A percentile compares a stretch with the other conserved stretches of the same genome.
Conservation (phyloP, 352 stramenopile genomes). For the Phytophthora gonapodyides region DNA sequence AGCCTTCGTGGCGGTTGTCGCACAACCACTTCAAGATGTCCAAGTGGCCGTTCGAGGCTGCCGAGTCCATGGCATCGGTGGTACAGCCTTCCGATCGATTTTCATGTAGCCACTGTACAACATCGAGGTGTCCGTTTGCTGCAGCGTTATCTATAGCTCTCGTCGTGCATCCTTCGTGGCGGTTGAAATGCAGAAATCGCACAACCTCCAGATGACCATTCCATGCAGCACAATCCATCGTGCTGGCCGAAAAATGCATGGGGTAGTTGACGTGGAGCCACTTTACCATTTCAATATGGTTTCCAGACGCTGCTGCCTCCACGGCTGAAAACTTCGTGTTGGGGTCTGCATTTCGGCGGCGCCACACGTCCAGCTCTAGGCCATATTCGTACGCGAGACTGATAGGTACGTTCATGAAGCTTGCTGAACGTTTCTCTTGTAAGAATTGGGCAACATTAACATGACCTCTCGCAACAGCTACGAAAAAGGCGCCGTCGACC, state of each 20-base stretch:
- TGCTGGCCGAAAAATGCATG: neutral
- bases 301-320: neutral
- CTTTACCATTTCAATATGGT: neutral
- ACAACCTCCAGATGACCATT: slow-evolving; percentile 5
- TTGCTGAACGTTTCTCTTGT: neutral
- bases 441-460: slow-evolving; percentile 4
- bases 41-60: slow-evolving; percentile 1
- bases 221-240: neutral
- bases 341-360: neutral
- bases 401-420: neutral
- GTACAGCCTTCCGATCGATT: slow-evolving; percentile 1
- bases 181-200: neutral
- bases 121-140: slow-evolving; percentile 7
- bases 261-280: neutral
- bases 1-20: neutral
- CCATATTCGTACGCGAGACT: too few species aligned
- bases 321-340: neutral
- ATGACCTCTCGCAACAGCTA: slow-evolving; percentile 1
- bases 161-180: neutral
- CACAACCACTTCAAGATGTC: slow-evolving; percentile 4
- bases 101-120: slow-evolving; percentile 1
- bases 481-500: neutral
- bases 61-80: neutral
- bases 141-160: slow-evolving; percentile 1
- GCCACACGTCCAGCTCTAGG: too few species aligned